Evolutionary conservation across 495 filamentous ascomycete species (phyloP), one percentile per base, ranked within the genome.

Genomic region (Xylaria flabelliformis): DNA sequence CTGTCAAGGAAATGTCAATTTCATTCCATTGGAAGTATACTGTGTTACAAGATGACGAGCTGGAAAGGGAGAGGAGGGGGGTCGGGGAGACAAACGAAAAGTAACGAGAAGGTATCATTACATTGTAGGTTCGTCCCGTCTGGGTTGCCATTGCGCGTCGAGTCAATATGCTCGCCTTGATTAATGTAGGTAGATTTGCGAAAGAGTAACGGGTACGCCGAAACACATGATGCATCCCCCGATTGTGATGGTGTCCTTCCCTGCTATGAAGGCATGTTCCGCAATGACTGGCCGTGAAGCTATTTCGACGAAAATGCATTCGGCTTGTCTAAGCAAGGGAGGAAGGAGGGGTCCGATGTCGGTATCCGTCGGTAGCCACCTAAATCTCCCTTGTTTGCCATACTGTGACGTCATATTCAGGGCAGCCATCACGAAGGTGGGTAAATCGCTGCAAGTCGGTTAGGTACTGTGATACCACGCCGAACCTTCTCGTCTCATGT

Each of bases 1-100:
- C 90, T 93, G 76, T 67, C 24, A 50, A 48, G 61, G 61, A 21
- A 64, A 32, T 46, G 68, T 70, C 68, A 62, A 51, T 62, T 59
- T 17, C 32, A 21, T 65, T 39, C 36, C 6, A 50, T 50, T 46
- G 9, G 13, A 17, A 12, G n/a, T 36, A 63, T 36, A 26, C 8
- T 10, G 58, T 41, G 58, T 41, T 21, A 62, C 32, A 41, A 41
- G 19, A 62, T 26, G 55, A 26, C n/a, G 12, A 46, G 2, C 32
- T 24, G 26, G 56, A 34, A 26, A 17, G 21, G 56, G 7, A 5
- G 46, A 39, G 8, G 15, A 19, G 36, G 36, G 8, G 13, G 21
- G 29, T 0, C 1, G 46, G 17, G 46, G 17, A n/a, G 48, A 13
- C 4, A 62, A 39, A 62, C 15, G 4, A 41, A 24, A 24, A 5